Evolutionary conservation across 129 eudicot genomes (phyloP).

Genomic region (Artemisia argyi): DNA sequence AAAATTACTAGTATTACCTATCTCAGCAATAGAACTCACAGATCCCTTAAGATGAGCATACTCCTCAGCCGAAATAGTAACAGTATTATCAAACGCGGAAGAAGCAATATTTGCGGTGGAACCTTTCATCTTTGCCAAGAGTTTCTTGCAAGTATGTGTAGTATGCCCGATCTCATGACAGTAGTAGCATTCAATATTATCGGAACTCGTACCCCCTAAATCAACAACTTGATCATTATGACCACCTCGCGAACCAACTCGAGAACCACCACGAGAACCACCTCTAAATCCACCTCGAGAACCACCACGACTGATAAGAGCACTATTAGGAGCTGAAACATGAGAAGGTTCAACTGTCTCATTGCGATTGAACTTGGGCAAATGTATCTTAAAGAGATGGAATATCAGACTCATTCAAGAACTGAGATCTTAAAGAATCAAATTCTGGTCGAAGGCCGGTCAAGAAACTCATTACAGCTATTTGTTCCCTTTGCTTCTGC

Average conservation of each 20-base stretch:
- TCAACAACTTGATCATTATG: background rate
- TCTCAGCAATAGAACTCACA: background rate
- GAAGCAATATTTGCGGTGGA: background rate
- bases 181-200: background rate
- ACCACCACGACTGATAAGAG: background rate
- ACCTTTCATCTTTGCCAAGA: background rate
- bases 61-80: background rate
- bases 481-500: background rate
- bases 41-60: background rate
- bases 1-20: background rate
- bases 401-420: too few relatives aligned
- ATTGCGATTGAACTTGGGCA: background rate
- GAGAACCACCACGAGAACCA: background rate
- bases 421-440: background rate
- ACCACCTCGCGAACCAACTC: background rate
- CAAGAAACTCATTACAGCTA: background rate
- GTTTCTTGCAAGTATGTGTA: background rate
- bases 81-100: background rate
- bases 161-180: background rate
- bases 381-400: slow-evolving; percentile 1
- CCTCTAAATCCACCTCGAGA: background rate
- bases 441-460: background rate
- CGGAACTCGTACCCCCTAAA: too few relatives aligned
- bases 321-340: background rate
- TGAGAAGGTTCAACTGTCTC: background rate